These are phyloP conservation scores for Periconia sp. DNA, from an alignment of 2,329 filamentous ascomycete species.

Conservation along the genomic window DNA sequence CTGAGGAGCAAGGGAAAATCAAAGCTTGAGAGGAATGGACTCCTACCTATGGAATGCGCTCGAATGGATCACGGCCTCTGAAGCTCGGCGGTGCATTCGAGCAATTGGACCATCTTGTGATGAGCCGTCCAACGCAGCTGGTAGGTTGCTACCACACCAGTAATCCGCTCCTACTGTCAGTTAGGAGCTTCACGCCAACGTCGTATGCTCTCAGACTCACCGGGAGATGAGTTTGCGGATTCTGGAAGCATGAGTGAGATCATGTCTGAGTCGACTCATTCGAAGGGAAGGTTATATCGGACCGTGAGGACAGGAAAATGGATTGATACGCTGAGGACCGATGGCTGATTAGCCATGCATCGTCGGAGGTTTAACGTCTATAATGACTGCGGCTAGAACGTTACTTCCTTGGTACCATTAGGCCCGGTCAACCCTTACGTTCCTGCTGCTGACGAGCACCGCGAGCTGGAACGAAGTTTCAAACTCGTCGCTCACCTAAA, in stretches of 20 bases:
- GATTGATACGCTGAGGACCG: slow-evolving; percentile 29
- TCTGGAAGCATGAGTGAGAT: slow-evolving; percentile 46
- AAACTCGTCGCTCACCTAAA: slow-evolving; percentile 38
- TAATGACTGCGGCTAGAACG: slow-evolving; percentile 26
- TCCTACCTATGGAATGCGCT: slow-evolving; percentile 38
- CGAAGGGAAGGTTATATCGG: slow-evolving; percentile 28
- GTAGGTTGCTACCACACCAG: slow-evolving; percentile 42
- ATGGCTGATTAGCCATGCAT: slow-evolving; percentile 34
- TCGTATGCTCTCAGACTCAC: slow-evolving; percentile 22
- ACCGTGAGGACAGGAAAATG: slow-evolving; percentile 23
- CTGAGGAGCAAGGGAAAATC: not conserved
- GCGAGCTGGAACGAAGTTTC: slow-evolving; percentile 40
- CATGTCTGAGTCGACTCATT: slow-evolving; percentile 33
- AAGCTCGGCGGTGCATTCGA: slow-evolving; percentile 40
- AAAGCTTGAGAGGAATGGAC: slow-evolving; percentile 4
- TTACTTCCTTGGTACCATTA: slow-evolving; percentile 31
- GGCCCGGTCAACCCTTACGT: slow-evolving; percentile 32
- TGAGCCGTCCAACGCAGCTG: slow-evolving; percentile 33
- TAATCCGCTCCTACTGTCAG: slow-evolving; percentile 32
- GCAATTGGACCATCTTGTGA: slow-evolving; percentile 28
- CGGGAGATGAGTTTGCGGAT: slow-evolving; percentile 39
- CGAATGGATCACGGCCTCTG: slow-evolving; percentile 37
- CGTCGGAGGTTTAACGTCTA: slow-evolving; percentile 39
- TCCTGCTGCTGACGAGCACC: slow-evolving; percentile 37
- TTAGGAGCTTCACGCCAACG: slow-evolving; percentile 14